Evolutionary conservation across 2,329 filamentous ascomycete species (phyloP).

Genomic region (Colletotrichum cuscutae): DNA sequence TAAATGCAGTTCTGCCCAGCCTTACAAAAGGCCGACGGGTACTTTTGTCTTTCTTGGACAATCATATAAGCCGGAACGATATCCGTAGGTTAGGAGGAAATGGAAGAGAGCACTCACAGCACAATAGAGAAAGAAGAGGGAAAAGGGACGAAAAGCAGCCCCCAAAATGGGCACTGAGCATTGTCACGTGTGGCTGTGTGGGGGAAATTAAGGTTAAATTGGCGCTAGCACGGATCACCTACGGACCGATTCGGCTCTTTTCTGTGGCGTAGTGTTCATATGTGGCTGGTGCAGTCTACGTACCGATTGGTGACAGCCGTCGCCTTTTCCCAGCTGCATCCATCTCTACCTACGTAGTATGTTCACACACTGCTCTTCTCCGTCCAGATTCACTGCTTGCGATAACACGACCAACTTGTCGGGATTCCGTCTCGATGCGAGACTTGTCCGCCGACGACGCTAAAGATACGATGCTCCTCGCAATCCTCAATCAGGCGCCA

Average conservation of each 20-base stretch:
- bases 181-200: slow-evolving; percentile 12
- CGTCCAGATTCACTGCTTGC: not conserved
- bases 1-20: slow-evolving; percentile 14
- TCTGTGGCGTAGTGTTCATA: too few species aligned
- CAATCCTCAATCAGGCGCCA: not conserved
- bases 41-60: slow-evolving; percentile 7
- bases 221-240: slow-evolving; percentile 13
- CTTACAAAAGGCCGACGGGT: slow-evolving; percentile 3
- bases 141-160: not conserved
- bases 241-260: too few species aligned
- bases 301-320: too few species aligned
- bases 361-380: not conserved
- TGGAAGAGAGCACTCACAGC: not conserved
- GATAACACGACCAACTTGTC: not conserved
- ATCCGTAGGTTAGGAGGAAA: too few species aligned
- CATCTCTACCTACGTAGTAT: not conserved
- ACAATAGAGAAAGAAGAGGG: not conserved
- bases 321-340: not conserved
- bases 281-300: too few species aligned
- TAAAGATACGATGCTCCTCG: not conserved
- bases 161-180: not conserved
- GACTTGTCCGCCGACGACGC: not conserved
- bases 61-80: too few species aligned
- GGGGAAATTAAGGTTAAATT: slow-evolving; percentile 26
- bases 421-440: not conserved